These are phyloP conservation scores for Cladobotryum mycophilum DNA, from an alignment of 2,329 filamentous ascomycete genomes.

Conservation along the genomic window DNA sequence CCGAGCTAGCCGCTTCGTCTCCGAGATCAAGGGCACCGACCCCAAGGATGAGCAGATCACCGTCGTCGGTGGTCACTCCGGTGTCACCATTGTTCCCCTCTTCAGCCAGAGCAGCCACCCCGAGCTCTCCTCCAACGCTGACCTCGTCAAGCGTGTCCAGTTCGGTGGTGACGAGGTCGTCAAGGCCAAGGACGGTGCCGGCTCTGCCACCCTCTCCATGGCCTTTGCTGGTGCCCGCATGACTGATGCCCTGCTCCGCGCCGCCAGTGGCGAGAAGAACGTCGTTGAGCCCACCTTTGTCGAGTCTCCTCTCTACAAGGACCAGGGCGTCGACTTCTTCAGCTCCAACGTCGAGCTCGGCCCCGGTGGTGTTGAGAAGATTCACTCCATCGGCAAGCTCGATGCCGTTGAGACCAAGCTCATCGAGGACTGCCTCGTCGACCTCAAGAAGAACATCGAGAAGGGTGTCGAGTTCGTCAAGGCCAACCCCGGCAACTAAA, in stretches of 20 bases:
- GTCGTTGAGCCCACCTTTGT: constrained; percentile 95
- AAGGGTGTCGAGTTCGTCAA: constrained; percentile 69
- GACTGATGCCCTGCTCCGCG: constrained; percentile 90
- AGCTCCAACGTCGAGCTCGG: constrained; percentile 92
- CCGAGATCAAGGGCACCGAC: constrained; percentile 84
- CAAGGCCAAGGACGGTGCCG: constrained; percentile 96
- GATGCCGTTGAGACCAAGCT: constrained; percentile 84
- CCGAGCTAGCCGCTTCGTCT: constrained; percentile 95
- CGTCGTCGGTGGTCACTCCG: constrained; percentile 94
- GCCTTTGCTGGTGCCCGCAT: constrained; percentile 83
- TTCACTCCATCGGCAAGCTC: constrained; percentile 78
- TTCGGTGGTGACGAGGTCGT: constrained; percentile 99
- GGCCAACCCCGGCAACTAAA: constrained; percentile 56
- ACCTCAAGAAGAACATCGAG: constrained; percentile 90
- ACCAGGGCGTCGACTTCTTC: constrained; percentile 97
- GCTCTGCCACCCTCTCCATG: constrained; percentile 97
- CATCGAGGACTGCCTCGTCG: constrained; percentile 74
- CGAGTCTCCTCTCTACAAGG: constrained; percentile 96
- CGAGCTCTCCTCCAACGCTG: constrained; percentile 70
- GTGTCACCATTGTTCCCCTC: constrained; percentile 96
- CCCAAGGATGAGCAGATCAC: constrained; percentile 90
- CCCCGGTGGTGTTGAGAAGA: constrained; percentile 92
- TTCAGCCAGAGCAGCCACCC: constrained; percentile 90
- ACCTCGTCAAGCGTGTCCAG: constrained; percentile 89
- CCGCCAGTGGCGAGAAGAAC: constrained; percentile 87